These are phyloP conservation scores for Debaryomyces castellii DNA, from an alignment of 805 yeast genomes.

Conservation along the genomic window DNA sequence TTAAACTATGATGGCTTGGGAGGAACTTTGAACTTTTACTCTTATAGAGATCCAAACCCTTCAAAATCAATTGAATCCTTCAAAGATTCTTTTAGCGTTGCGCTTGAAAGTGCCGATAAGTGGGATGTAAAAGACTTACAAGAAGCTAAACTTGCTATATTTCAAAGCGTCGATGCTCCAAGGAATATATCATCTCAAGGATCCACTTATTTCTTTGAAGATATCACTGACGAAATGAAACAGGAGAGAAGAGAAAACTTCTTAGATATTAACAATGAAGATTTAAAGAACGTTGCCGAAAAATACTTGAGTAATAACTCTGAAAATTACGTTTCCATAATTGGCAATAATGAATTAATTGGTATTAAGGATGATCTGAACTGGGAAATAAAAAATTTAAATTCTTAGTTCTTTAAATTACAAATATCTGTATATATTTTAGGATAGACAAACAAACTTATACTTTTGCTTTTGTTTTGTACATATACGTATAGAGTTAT, in stretches of 20 bases:
- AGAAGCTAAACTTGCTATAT: conserved; percentile 87
- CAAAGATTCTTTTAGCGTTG: conserved; percentile 47
- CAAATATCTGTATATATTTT: not conserved
- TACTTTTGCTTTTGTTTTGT: too few relatives aligned
- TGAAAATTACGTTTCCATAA: conserved; percentile 36
- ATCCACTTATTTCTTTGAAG: conserved; percentile 58
- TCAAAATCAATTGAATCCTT: conserved; percentile 64
- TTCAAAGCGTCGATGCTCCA: conserved; percentile 92
- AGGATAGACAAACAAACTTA: not conserved
- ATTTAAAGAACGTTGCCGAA: conserved; percentile 64
- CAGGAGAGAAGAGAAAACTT: conserved; percentile 77
- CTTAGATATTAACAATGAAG: conserved; percentile 62
- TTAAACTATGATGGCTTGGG: conserved; percentile 77
- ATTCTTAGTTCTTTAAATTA: not conserved
- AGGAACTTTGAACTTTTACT: conserved; percentile 78
- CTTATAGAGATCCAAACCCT: conserved; percentile 94
- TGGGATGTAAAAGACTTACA: conserved; percentile 71
- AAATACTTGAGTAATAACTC: conserved; percentile 49
- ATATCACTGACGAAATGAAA: conserved; percentile 73
- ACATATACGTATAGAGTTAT: too few relatives aligned
- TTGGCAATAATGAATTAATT: conserved; percentile 40
- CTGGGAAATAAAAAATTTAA: conserved; percentile 17
- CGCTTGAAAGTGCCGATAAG: conserved; percentile 24
- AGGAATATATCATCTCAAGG: conserved; percentile 80
- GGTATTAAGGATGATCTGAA: conserved; percentile 13